A percentile compares a stretch with the other conserved stretches of the same genome.
Evolutionary conservation across 2,329 filamentous ascomycete species (phyloP).

Genomic region (Podosphaera fusca): DNA sequence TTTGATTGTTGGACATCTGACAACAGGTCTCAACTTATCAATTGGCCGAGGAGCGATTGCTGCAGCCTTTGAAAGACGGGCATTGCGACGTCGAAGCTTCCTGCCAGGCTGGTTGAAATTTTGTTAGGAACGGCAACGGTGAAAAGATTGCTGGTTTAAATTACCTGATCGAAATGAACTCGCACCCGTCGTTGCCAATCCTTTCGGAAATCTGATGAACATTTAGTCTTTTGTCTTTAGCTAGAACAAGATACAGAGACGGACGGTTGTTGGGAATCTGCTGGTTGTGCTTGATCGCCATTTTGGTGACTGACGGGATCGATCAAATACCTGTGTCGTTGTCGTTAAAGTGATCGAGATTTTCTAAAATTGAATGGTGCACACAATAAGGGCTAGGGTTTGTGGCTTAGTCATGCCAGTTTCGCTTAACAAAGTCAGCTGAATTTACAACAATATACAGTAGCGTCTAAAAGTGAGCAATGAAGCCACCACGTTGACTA

Average conservation of each 20-base stretch:
- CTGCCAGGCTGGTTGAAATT: conserved; percentile 52
- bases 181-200: conserved; percentile 99
- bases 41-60: conserved; percentile 87
- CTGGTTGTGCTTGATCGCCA: conserved; percentile 99
- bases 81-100: conserved; percentile 79
- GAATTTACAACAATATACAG: no score
- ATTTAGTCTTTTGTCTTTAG: conserved; percentile 15
- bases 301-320: conserved; percentile 14
- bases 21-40: conserved; percentile 88
- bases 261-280: conserved; percentile 89
- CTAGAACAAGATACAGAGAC: conserved; percentile 18
- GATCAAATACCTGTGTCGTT: conserved; percentile 11
- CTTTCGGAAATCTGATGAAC: conserved; percentile 74
- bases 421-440: neutral
- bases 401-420: neutral
- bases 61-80: conserved; percentile 84
- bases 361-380: conserved; percentile 3
- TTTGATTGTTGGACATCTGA: conserved; percentile 94
- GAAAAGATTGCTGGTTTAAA: conserved; percentile 6
- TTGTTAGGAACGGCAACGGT: conserved; percentile 13
- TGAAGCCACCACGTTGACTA: no score
- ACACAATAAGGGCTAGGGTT: conserved; percentile 1
- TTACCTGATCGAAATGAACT: conserved; percentile 99
- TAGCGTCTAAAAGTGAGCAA: no score
- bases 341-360: conserved; percentile 4